These are phyloP conservation scores for Teratosphaeria destructans DNA, from an alignment of 2,329 filamentous ascomycete genomes.

Conservation along the genomic window DNA sequence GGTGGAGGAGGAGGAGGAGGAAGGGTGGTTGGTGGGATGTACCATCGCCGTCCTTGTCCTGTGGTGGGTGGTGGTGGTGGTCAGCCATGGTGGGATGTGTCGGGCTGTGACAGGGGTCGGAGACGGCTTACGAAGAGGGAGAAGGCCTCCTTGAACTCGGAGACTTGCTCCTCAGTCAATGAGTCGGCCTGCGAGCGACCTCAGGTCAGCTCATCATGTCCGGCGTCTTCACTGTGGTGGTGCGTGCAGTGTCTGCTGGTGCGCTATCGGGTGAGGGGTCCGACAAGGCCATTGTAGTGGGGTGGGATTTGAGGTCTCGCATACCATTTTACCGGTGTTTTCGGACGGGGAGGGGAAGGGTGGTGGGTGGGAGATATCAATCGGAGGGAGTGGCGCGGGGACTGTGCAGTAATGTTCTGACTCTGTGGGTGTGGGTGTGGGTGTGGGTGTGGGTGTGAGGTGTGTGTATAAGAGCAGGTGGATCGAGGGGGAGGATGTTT, in stretches of 20 bases:
- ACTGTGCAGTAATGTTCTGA: not conserved
- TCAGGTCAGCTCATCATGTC: not conserved
- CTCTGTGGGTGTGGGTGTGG: not conserved
- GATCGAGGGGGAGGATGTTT: not conserved
- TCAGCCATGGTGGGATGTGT: constrained; percentile 8
- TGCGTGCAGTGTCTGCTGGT: not conserved
- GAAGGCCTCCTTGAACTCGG: constrained; percentile 99
- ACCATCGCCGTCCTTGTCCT: constrained; percentile 53
- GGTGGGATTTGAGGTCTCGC: not conserved
- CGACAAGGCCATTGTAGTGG: not conserved
- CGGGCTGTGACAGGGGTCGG: not conserved
- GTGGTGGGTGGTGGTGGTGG: constrained; percentile 8
- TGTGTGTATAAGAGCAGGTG: not conserved
- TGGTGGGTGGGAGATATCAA: not conserved
- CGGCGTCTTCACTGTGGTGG: not conserved
- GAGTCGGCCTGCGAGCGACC: constrained; percentile 65
- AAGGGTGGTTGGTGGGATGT: constrained; percentile 9
- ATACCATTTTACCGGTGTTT: not conserved
- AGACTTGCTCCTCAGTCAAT: constrained; percentile 99
- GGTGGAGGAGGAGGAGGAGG: not conserved
- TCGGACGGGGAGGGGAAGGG: not conserved
- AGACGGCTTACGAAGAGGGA: constrained; percentile 85
- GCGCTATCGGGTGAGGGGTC: not conserved
- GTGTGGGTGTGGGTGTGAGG: not conserved
- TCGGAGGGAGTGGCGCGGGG: not conserved